Evolutionary conservation across 768 basidiomycete species (phyloP).

Genomic region (Phylloporus sp.): DNA sequence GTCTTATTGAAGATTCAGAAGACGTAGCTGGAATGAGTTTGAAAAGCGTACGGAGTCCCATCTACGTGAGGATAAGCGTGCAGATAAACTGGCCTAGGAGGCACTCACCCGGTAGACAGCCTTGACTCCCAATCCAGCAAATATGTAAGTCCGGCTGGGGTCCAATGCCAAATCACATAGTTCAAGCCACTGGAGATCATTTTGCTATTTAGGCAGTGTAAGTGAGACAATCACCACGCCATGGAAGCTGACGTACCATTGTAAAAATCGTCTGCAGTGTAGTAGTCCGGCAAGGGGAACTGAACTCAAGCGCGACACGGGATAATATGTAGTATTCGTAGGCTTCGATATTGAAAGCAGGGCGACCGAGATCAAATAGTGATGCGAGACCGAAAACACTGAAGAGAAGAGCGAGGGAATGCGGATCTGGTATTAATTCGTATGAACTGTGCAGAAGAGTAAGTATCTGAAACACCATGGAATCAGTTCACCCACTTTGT

Average conservation of each 20-base stretch:
- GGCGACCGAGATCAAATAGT: conserved; percentile 52
- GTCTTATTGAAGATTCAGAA: conserved; percentile 36
- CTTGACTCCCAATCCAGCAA: conserved; percentile 56
- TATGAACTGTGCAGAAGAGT: conserved; percentile 32
- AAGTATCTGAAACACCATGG: background rate
- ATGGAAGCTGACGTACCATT: conserved; percentile 39
- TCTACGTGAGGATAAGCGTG: conserved; percentile 27
- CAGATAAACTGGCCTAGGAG: background rate
- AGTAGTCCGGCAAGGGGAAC: conserved; percentile 43
- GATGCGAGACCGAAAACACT: conserved; percentile 62
- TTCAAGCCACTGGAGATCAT: conserved; percentile 49
- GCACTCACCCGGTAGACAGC: conserved; percentile 55
- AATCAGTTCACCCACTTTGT: conserved; percentile 37
- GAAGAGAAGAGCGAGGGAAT: conserved; percentile 60
- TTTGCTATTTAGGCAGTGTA: conserved; percentile 28
- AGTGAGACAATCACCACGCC: conserved; percentile 11
- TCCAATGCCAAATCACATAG: conserved; percentile 49
- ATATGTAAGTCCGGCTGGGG: conserved; percentile 50
- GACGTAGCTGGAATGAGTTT: background rate
- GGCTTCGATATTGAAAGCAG: conserved; percentile 49
- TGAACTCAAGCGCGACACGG: conserved; percentile 47
- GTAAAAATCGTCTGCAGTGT: conserved; percentile 54
- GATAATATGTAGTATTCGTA: conserved; percentile 62
- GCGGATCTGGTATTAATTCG: conserved; percentile 39
- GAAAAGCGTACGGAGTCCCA: conserved; percentile 48